A percentile compares a stretch with the other conserved stretches of the same genome.
These are phyloP conservation scores for Pezicula radicicola DNA, from an alignment of 2,329 filamentous ascomycete genomes.

Conservation along the genomic window DNA sequence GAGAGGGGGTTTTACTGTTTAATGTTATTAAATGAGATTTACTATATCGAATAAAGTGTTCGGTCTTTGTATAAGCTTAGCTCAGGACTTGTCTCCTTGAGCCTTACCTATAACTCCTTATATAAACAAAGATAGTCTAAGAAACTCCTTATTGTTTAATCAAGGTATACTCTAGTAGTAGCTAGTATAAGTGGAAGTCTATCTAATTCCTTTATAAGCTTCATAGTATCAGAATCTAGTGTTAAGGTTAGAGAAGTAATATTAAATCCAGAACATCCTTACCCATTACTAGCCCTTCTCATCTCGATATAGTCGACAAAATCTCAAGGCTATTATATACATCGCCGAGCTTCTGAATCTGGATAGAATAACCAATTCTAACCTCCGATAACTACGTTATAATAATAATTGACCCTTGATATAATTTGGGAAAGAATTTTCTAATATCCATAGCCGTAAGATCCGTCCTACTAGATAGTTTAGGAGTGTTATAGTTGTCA, in stretches of 20 bases:
- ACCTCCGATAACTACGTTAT: constrained; percentile 13
- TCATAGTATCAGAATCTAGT: constrained; percentile 7
- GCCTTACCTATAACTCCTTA: constrained; percentile 31
- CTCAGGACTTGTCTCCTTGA: constrained; percentile 30
- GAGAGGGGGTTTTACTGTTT: constrained; percentile 19
- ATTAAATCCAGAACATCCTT: constrained; percentile 1
- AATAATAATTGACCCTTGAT: constrained; percentile 13
- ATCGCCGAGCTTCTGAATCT: constrained; percentile 1
- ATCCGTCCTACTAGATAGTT: constrained; percentile 1
- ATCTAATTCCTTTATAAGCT: constrained; percentile 27
- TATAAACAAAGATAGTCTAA: constrained; percentile 39
- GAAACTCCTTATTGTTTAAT: constrained; percentile 35
- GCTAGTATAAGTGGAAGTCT: constrained; percentile 43
- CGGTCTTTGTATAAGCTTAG: constrained; percentile 35
- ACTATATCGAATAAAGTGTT: constrained; percentile 34
- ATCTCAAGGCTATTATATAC: constrained; percentile 7
- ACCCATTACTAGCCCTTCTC: constrained; percentile 6
- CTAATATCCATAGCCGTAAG: constrained; percentile 6
- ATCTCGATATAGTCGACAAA: constrained; percentile 3
- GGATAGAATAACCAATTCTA: constrained; percentile 6
- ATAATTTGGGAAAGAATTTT: constrained; percentile 5
- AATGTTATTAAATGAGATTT: constrained; percentile 35
- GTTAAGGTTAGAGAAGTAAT: constrained; percentile 1
- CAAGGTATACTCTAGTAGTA: constrained; percentile 41
- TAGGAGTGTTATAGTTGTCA: too few species aligned